Percentiles rank a stretch among this genome's conserved stretches.
These are phyloP conservation scores for Yamadazyma kanchanaburiensis DNA, from an alignment of 1,139 yeast genomes.

Conservation along the genomic window DNA sequence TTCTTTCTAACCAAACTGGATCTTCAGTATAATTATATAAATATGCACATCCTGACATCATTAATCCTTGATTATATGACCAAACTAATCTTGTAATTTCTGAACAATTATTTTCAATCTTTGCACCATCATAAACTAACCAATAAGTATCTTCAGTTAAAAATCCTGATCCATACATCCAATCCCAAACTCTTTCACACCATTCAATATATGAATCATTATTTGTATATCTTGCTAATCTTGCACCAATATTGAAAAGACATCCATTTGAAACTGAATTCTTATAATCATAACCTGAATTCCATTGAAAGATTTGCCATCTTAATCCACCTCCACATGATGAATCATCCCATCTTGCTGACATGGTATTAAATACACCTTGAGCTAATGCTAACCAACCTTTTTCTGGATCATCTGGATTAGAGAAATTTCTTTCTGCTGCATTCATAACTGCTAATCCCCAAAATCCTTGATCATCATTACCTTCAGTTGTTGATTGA, in stretches of 20 bases:
- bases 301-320: constrained; percentile 97
- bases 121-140: constrained; percentile 78
- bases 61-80: constrained; percentile 86
- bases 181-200: constrained; percentile 78
- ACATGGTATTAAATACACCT: constrained; percentile 88
- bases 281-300: constrained; percentile 89
- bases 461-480: constrained; percentile 94
- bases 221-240: constrained; percentile 81
- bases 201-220: constrained; percentile 71
- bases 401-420: constrained; percentile 43
- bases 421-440: constrained; percentile 72
- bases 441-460: constrained; percentile 82
- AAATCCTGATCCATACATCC: constrained; percentile 68
- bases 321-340: constrained; percentile 85
- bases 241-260: constrained; percentile 80
- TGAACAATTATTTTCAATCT: constrained; percentile 59
- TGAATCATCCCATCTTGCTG: constrained; percentile 75
- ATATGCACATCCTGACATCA: constrained; percentile 80
- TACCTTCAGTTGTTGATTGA: constrained; percentile 78
- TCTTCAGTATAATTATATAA: constrained; percentile 73
- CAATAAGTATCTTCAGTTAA: constrained; percentile 45
- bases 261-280: constrained; percentile 91
- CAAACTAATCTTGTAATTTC: constrained; percentile 61
- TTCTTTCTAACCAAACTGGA: constrained; percentile 63
- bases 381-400: constrained; percentile 73